These are phyloP conservation scores for Diplotaxis tenuifolia DNA, from an alignment of 345 rosid species.

Conservation along the genomic window DNA sequence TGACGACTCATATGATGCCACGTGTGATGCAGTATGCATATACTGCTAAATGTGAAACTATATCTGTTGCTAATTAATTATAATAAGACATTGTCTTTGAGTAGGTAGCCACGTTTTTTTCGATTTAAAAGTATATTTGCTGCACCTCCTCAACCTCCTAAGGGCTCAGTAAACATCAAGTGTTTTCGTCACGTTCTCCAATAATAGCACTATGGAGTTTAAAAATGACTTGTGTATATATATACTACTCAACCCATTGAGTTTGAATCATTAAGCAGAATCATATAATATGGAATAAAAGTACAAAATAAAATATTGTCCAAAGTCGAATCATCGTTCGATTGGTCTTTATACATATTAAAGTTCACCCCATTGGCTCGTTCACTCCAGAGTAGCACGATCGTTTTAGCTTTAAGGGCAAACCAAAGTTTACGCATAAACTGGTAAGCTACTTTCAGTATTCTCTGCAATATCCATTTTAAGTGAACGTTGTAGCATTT, in stretches of 20 bases:
- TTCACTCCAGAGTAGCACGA: neutral
- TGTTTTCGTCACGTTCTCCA: neutral
- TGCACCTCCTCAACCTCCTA: constrained; percentile 31
- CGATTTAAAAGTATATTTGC: neutral
- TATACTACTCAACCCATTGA: neutral
- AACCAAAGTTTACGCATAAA: neutral
- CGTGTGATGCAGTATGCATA: neutral
- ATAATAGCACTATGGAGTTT: neutral
- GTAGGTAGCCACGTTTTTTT: constrained; percentile 36
- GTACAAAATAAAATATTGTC: neutral
- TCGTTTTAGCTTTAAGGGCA: neutral
- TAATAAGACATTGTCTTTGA: constrained; percentile 18
- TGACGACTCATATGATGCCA: constrained; percentile 9
- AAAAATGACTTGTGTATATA: neutral
- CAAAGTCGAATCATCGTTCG: constrained; percentile 34
- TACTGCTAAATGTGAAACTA: neutral
- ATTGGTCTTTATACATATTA: neutral
- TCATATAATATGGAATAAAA: neutral
- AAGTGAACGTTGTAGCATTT: neutral
- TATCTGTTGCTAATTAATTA: neutral
- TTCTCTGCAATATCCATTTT: neutral
- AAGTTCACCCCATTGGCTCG: neutral
- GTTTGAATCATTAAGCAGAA: constrained; percentile 7
- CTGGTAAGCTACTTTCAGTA: neutral
- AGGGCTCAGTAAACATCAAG: constrained; percentile 17